Percentiles rank a stretch among this genome's conserved stretches.
Evolutionary conservation across 176 grass and related monocot genomes (phyloP).

Genomic region (Elymus sibiricus): DNA sequence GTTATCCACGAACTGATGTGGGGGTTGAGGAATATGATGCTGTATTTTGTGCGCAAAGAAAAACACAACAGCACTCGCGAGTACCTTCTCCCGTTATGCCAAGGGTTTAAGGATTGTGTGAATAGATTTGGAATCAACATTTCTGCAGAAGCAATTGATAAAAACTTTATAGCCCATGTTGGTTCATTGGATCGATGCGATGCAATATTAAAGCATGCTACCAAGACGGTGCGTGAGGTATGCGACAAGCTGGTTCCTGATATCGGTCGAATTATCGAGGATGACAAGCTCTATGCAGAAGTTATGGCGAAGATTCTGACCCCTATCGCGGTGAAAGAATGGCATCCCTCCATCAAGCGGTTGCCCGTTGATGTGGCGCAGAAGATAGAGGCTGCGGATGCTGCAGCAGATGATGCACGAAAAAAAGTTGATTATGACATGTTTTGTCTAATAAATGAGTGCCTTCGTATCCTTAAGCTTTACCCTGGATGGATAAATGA

Average conservation of each 20-base stretch:
- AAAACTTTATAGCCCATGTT: neutral
- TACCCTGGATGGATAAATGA: no score
- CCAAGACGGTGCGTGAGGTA: neutral
- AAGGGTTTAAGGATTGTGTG: neutral
- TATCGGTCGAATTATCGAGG: neutral
- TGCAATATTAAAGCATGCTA: neutral
- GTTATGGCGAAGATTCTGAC: slow-evolving; percentile 7
- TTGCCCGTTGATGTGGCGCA: neutral
- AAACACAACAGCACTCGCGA: neutral
- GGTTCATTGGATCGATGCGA: neutral
- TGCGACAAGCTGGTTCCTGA: neutral
- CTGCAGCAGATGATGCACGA: neutral
- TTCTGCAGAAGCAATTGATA: neutral
- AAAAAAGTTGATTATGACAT: neutral
- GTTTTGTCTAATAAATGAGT: neutral
- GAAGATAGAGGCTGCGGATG: neutral
- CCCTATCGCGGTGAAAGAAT: neutral
- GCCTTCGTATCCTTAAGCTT: no score
- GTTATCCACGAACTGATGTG: no score
- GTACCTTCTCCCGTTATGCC: neutral
- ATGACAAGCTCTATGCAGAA: neutral
- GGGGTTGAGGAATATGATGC: neutral
- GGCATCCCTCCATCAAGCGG: neutral
- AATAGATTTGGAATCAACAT: neutral
- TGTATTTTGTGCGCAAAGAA: neutral